These are phyloP conservation scores for Starmerella cellae DNA, from an alignment of 805 yeast species.

Conservation along the genomic window DNA sequence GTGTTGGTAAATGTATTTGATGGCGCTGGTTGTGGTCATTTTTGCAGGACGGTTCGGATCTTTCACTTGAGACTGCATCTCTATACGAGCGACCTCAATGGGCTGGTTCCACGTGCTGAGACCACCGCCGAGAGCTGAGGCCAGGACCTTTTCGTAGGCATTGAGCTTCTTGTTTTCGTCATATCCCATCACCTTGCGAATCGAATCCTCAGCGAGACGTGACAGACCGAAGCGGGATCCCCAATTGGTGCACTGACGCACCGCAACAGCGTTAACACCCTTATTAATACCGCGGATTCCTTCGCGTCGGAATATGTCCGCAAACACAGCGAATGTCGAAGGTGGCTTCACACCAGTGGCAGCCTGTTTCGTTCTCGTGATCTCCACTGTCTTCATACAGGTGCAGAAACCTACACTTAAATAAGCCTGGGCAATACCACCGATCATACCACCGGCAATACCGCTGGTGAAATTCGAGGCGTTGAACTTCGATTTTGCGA, in stretches of 20 bases:
- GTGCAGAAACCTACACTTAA: conserved; percentile 95
- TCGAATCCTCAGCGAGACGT: conserved; percentile 77
- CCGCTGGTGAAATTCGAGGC: conserved; percentile 63
- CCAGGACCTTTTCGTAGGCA: conserved; percentile 68
- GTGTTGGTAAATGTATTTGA: conserved; percentile 66
- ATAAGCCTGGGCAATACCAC: conserved; percentile 95
- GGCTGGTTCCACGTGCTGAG: conserved; percentile 98
- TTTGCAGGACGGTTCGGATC: conserved; percentile 96
- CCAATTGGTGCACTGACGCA: conserved; percentile 98
- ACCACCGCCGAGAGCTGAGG: conserved; percentile 92
- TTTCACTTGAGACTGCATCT: conserved; percentile 88
- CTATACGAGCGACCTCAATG: conserved; percentile 92
- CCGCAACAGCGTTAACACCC: conserved; percentile 98
- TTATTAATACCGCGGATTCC: conserved; percentile 91
- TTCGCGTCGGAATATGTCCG: conserved; percentile 67
- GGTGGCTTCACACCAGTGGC: conserved; percentile 54
- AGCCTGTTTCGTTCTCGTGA: conserved; percentile 75
- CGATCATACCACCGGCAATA: conserved; percentile 88
- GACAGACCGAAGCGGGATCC: conserved; percentile 93
- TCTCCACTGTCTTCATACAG: conserved; percentile 97
- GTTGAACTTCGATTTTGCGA: conserved; percentile 45
- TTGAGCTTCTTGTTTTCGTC: conserved; percentile 44
- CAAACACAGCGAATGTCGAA: conserved; percentile 74
- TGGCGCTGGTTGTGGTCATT: conserved; percentile 60
- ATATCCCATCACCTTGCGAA: conserved; percentile 44